phyloP scores from a whole-genome alignment of 139 green algal genomes.

The Chlorella sp. region DNA sequence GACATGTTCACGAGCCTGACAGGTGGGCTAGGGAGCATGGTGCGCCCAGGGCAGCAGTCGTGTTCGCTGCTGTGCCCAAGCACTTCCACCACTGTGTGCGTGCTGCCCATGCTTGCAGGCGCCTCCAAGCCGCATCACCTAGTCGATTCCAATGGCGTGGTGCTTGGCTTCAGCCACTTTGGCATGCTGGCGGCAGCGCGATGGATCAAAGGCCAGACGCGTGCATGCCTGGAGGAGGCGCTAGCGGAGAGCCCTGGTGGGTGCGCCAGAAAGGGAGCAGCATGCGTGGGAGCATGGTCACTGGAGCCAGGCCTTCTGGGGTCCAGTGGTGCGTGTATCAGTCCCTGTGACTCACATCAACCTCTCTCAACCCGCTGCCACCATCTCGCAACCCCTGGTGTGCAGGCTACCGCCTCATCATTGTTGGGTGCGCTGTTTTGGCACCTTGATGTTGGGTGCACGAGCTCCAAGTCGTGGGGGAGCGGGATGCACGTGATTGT shows the following conservation, averaged over 20 bases:
- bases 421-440: conserved; percentile 4
- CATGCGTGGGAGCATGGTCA: no score
- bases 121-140: conserved; percentile 87
- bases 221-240: conserved; percentile 57
- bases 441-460: no score
- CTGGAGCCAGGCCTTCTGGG: no score
- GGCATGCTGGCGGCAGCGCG: conserved; percentile 91
- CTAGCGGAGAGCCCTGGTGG: conserved; percentile 60
- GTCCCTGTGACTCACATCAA: no score
- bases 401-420: conserved; percentile 37
- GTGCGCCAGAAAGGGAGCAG: conserved; percentile 23
- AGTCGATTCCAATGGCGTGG: conserved; percentile 64
- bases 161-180: conserved; percentile 87
- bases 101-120: conserved; percentile 46
- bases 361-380: background rate
- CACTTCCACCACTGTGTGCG: no score
- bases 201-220: conserved; percentile 67
- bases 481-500: no score
- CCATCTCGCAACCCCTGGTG: background rate
- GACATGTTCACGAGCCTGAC: conserved; percentile 84
- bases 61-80: no score
- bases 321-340: no score
- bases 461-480: no score
- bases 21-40: conserved; percentile 46
- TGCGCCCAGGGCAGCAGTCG: no score